Evolutionary conservation across 805 yeast species (phyloP), one percentile per base, ranked within the genome.

Genomic region (Sugiyamaella smithiae): DNA sequence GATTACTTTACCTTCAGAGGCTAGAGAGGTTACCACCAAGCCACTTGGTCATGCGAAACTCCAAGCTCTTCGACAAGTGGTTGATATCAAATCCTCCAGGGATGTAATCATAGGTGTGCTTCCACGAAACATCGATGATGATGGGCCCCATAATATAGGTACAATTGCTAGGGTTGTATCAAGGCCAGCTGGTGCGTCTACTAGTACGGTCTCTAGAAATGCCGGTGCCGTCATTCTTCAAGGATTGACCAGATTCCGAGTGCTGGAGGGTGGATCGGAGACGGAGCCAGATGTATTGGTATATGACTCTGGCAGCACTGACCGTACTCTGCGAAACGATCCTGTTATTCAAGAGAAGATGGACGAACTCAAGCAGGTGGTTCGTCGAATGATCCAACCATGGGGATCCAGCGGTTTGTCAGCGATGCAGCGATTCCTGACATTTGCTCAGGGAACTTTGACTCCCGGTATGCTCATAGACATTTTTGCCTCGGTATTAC

Each of bases 401-500:
- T 40, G 45, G 50, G 50, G 50, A 29, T 45, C 45, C 19, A 26
- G 40, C 9, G 45, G 45, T 7, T 41, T 46, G 12, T 40, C 50
- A 6, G 45, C 50, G 5, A 46, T 46, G 50, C 50, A 46, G 37
- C 35, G 50, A 16, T 46, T 46, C 32, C 28, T 46, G 16, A 25
- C 45, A 3, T 40, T 46, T 29, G 50, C 50, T 8, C 50, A 46
- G 35, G 50, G 45, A 24, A 16, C 43, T 9, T 14, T 46, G 35
- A 32, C 55, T n/a, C 54, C 71, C 2, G 63, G 64, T 3, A 50
- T 53, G 36, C 51, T 69, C 20, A 66, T 67, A 1, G 73, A 69
- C 48, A 47, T 69, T 26, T 53, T 68, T 22, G 63, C 62, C 12
- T 60, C 69, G 3, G 56, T 69, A 23, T 54, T 69, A 26, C 70